These are phyloP conservation scores for Nannochloris sp. DNA, from an alignment of 139 green algal species.

Conservation along the genomic window DNA sequence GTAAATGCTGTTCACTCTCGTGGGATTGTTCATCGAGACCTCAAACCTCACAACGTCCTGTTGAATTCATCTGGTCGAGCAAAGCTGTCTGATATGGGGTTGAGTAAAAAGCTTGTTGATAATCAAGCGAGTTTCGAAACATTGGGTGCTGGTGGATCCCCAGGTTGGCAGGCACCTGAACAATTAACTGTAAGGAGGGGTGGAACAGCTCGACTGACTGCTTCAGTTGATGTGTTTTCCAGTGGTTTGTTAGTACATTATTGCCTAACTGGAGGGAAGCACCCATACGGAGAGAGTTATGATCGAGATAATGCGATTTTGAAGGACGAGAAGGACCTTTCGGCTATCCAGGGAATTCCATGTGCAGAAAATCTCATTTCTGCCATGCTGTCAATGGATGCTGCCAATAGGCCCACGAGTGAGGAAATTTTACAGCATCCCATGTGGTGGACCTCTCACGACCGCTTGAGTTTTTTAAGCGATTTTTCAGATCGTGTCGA, in stretches of 20 bases:
- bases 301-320: conserved; percentile 85
- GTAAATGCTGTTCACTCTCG: conserved; percentile 73
- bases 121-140: conserved; percentile 78
- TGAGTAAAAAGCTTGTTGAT: conserved; percentile 75
- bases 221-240: conserved; percentile 85
- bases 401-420: conserved; percentile 53
- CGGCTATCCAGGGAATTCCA: conserved; percentile 34
- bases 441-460: conserved; percentile 76
- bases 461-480: conserved; percentile 83
- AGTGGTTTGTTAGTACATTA: conserved; percentile 89
- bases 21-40: conserved; percentile 79
- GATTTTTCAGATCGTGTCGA: conserved; percentile 78
- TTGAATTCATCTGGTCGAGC: conserved; percentile 57
- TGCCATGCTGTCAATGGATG: conserved; percentile 54
- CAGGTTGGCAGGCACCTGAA: conserved; percentile 96
- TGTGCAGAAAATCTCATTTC: conserved; percentile 66
- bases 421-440: conserved; percentile 69
- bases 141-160: conserved; percentile 66
- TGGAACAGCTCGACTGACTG: conserved; percentile 23
- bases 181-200: conserved; percentile 51
- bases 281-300: conserved; percentile 82
- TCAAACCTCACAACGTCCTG: conserved; percentile 94
- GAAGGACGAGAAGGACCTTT: background rate
- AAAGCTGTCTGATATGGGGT: conserved; percentile 97
- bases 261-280: conserved; percentile 66